A percentile compares a stretch with the other conserved stretches of the same genome.
phyloP scores from a whole-genome alignment of 805 yeast species.

The Nakazawaea anatomiae region DNA sequence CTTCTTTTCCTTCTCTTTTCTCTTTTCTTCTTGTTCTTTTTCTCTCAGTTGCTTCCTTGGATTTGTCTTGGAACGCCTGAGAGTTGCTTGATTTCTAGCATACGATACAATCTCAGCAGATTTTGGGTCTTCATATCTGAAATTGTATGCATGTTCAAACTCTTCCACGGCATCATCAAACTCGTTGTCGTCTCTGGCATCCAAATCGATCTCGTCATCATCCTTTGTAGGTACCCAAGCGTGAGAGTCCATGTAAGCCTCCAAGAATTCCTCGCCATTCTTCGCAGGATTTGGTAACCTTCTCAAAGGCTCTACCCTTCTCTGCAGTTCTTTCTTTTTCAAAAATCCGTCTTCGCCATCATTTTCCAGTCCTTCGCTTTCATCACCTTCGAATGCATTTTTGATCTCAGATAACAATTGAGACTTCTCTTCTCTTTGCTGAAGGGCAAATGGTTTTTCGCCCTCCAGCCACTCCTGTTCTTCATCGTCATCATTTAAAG shows the following conservation, averaged over 20 bases:
- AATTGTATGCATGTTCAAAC: slow-evolving; percentile 90
- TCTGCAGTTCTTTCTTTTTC: slow-evolving; percentile 47
- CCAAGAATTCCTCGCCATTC: slow-evolving; percentile 65
- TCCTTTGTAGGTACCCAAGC: slow-evolving; percentile 86
- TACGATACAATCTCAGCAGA: slow-evolving; percentile 89
- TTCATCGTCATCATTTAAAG: slow-evolving; percentile 48
- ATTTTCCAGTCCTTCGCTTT: slow-evolving; percentile 34
- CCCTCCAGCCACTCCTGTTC: slow-evolving; percentile 41
- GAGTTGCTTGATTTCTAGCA: slow-evolving; percentile 90
- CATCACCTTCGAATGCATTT: slow-evolving; percentile 49
- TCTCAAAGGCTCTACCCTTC: slow-evolving; percentile 13
- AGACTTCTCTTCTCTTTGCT: slow-evolving; percentile 68
- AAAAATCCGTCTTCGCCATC: slow-evolving; percentile 48
- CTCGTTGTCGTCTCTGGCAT: slow-evolving; percentile 70
- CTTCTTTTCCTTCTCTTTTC: slow-evolving; percentile 44
- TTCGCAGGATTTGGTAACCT: slow-evolving; percentile 60
- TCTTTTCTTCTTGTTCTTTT: slow-evolving; percentile 49
- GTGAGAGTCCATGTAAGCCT: slow-evolving; percentile 64
- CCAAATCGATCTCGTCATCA: slow-evolving; percentile 44
- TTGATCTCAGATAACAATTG: slow-evolving; percentile 76
- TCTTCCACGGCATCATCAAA: slow-evolving; percentile 89
- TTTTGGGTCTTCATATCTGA: slow-evolving; percentile 89
- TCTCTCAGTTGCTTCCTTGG: slow-evolving; percentile 81
- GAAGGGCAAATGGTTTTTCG: slow-evolving; percentile 66
- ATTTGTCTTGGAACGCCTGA: slow-evolving; percentile 72